Percentiles rank a stretch among this genome's conserved stretches.
Evolutionary conservation across 768 basidiomycete species (phyloP).

Genomic region (Coprinellus aureogranulatus): DNA sequence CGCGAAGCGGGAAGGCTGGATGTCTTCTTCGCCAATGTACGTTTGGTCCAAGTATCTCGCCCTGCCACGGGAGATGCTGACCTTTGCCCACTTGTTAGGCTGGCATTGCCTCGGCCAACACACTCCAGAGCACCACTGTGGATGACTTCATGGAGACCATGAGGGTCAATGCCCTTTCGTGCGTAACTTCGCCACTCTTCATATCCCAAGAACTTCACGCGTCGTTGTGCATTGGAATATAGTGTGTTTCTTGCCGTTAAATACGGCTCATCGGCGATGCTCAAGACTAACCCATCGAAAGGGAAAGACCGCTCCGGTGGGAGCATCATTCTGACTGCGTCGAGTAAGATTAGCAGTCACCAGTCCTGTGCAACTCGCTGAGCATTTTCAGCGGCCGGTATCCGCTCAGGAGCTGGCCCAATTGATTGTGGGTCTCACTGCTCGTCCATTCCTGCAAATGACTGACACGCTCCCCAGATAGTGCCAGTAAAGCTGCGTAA

Average conservation of each 20-base stretch:
- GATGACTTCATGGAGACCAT: conserved; percentile 74
- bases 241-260: conserved; percentile 92
- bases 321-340: conserved; percentile 86
- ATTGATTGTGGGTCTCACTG: conserved; percentile 63
- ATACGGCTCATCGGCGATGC: conserved; percentile 81
- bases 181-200: conserved; percentile 17
- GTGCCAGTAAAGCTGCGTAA: conserved; percentile 91
- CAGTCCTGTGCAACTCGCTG: conserved; percentile 6
- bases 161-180: conserved; percentile 71
- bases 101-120: conserved; percentile 49
- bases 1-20: conserved; percentile 84
- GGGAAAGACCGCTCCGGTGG: conserved; percentile 73
- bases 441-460: not conserved
- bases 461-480: conserved; percentile 48
- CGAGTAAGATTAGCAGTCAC: conserved; percentile 46
- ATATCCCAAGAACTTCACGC: not conserved
- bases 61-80: not conserved
- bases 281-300: conserved; percentile 55
- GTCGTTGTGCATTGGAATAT: not conserved
- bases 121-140: conserved; percentile 52
- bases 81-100: conserved; percentile 45
- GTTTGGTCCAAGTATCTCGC: conserved; percentile 20
- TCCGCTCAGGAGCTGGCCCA: conserved; percentile 79
- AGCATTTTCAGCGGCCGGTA: conserved; percentile 63
- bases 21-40: conserved; percentile 92